Percentiles rank a stretch among this genome's conserved stretches.
Evolutionary conservation across 176 grass and related monocot species (phyloP).

Genomic region (Secale cereale): DNA sequence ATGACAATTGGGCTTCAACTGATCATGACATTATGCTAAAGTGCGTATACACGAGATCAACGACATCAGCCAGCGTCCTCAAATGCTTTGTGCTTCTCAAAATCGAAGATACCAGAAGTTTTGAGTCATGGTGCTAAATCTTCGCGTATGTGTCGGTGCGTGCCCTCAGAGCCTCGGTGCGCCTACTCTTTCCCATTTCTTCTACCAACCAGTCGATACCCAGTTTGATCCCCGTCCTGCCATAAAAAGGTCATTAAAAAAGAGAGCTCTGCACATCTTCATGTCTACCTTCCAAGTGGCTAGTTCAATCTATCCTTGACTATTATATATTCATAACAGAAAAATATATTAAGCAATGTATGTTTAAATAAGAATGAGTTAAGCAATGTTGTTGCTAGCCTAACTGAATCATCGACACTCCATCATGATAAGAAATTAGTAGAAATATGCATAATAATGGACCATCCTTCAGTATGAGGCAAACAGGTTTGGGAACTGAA

Average conservation of each 20-base stretch:
- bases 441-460: neutral
- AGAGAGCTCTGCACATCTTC: neutral
- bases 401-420: neutral
- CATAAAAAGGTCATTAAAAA: conserved; percentile 18
- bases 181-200: conserved; percentile 80
- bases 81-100: conserved; percentile 21
- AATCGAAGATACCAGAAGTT: neutral
- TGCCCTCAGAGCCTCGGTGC: conserved; percentile 57
- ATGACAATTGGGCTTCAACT: conserved; percentile 2
- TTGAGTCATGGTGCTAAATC: conserved; percentile 38
- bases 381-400: neutral
- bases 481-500: neutral
- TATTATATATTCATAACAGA: neutral
- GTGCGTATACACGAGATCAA: neutral
- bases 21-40: neutral
- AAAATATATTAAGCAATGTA: neutral
- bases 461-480: neutral
- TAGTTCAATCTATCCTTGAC: neutral
- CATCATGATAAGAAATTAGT: neutral
- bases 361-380: neutral
- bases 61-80: conserved; percentile 7
- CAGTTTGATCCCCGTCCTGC: conserved; percentile 81
- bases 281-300: neutral
- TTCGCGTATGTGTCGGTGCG: conserved; percentile 50
- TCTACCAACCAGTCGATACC: conserved; percentile 86